Evolutionary conservation across 352 stramenopile genomes (phyloP), one percentile per base, ranked within the genome.

Genomic region (Globisporangium recalcitrans): DNA sequence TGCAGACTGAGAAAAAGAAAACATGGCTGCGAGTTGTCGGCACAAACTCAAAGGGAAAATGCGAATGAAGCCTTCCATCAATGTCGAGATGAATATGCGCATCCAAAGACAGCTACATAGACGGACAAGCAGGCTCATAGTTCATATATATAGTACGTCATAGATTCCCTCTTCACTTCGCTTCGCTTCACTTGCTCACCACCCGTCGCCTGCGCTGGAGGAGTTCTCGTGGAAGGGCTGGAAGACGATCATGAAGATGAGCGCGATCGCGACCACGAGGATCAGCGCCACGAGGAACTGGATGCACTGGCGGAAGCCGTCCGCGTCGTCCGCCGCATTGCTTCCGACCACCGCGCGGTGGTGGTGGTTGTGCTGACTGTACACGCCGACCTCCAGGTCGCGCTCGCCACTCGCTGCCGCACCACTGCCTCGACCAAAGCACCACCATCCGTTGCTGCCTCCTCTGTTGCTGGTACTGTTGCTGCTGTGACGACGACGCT

Each of bases 241-340:
- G 69, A 90, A 80, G 48, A 90, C 82, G 64, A 90, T 85, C 46
- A 90, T 71, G 55, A 90, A 63, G 29, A 90, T 79, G 11, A 90
- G 73, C 62, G 72, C 74, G 52, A 83, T 71, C 26, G 78, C 78
- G 55, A 90, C 80, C 40, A 88, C 72, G 31, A 90, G 65, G 56
- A 90, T 82, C n/a, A 90, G 75, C 19, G 74, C 78, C 55, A 90
- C 76, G 14, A 90, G 70, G 58, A 89, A 86, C 66, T 88, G 80
- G 60, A 90, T 78, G 64, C 80, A 90, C 65, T 81, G 71, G 62
- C 81, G 82, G 36, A 87, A 87, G 19, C 80, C 80, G 57, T 87
- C 77, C 0, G 67, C 63, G 40, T 88, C 78, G 10, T 56, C 62
- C 0, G 68, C 64, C 1, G 52, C n/a, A n/a, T n/a, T n/a, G n/a